Conservation (phyloP, 805 yeast species). For the Trichomonascus vanleenenianus region DNA sequence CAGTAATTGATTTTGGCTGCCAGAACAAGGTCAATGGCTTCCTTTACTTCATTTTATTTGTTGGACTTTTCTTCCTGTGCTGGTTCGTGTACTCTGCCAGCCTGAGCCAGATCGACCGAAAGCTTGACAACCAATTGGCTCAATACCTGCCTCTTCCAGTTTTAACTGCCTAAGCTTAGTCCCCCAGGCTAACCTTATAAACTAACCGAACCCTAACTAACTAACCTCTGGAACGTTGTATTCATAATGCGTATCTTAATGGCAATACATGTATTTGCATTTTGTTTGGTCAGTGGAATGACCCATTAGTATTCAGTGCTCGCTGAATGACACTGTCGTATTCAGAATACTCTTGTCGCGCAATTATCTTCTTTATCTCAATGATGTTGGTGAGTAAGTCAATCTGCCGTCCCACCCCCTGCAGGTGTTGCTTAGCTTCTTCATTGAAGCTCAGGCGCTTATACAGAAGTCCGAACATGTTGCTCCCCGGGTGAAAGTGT, state of each 20-base stretch:
- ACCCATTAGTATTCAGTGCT: not conserved
- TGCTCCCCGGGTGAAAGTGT: not conserved
- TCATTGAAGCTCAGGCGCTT: not conserved
- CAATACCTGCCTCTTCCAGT: no score
- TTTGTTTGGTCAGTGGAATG: no score
- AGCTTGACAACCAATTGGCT: no score
- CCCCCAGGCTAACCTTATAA: no score
- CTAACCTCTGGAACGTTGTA: no score
- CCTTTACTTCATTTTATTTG: not conserved
- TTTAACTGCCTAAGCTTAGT: no score
- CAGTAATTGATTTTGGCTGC: not conserved
- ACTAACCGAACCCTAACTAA: no score
- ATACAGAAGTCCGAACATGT: not conserved
- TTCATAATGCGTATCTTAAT: no score
- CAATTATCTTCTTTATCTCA: not conserved
- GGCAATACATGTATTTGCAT: no score
- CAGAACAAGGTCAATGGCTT: not conserved
- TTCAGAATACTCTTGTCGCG: not conserved
- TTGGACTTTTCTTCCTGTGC: not conserved
- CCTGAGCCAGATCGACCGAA: no score
- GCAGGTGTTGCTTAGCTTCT: not conserved
- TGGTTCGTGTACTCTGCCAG: no score
- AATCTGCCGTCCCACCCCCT: not conserved
- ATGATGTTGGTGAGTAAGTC: not conserved
- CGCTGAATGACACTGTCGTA: not conserved